Base-by-base conservation (phyloP, 805 yeast species). In the Naumovozyma baii region DNA sequence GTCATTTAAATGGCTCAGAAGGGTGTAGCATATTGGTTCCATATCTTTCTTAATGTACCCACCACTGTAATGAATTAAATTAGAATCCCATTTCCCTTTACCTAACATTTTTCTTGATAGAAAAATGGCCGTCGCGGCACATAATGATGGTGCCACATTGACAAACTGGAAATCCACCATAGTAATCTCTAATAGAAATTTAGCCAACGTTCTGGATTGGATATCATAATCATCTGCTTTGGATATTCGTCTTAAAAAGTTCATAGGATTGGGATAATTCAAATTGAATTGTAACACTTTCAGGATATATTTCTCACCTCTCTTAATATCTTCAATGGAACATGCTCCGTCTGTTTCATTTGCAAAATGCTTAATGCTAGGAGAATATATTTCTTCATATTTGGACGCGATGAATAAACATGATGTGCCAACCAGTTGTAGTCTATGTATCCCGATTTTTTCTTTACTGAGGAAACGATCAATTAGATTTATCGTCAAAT, bases 221-320 rank as follows among this genome's bases (percentile, higher is more conserved):
- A 83, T 80, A 57, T 86, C 94, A 63, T 84, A 87, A 55, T 83
- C 86, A 62, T 86, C 95, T 22, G 95, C 96, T 58, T 84, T 85
- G 31, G 94, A 83, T 39, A 86, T 83, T 55, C 95, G 72, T 60
- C 96, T 75, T 50, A 86, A 64, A 55, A 86, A 86, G 62, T 87
- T 86, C 83, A 86, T 79, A 41, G 95, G 95, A 57, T 83, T 83
- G 38, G 95, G 94, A 55, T 81, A 83, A 51, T 80, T 78, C 52
- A 86, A 67, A 60, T 84, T 80, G 61, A 82, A 86, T 43, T 77
- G 71, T 38, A 86, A 67, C 25, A 75, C 72, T 50, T 83, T 80
- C 41, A 87, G 63, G 32, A 86, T 79, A 52, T 74, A 78, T 56
- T 78, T 79, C 62, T 86, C 96, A 19, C 88, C 90, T 49, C 76